Conservation (phyloP, 495 filamentous ascomycete species). For the Podospora pseudopauciseta region DNA sequence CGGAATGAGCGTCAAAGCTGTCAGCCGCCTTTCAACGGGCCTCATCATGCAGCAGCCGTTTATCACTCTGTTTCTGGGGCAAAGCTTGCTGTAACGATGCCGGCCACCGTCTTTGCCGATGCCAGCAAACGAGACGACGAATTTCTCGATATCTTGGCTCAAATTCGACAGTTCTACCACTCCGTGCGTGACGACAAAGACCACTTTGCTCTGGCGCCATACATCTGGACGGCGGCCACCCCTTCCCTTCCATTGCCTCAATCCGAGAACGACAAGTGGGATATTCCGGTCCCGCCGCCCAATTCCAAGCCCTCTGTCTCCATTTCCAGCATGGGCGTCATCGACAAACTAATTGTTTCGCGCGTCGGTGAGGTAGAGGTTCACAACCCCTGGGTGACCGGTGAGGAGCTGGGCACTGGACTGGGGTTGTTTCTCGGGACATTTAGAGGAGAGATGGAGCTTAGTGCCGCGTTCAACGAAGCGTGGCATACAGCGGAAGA, state of each 20-base stretch:
- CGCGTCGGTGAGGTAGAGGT: constrained; percentile 28
- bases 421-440: constrained; percentile 40
- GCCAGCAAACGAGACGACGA: background rate
- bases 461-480: constrained; percentile 43
- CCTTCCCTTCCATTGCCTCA: constrained; percentile 18
- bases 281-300: constrained; percentile 29
- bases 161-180: constrained; percentile 9
- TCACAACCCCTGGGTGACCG: constrained; percentile 41
- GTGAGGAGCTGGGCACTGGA: constrained; percentile 38
- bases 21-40: constrained; percentile 25
- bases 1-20: constrained; percentile 32
- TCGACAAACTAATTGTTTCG: constrained; percentile 30
- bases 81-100: constrained; percentile 23
- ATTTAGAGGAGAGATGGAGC: constrained; percentile 30
- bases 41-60: constrained; percentile 27
- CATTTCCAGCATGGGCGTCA: constrained; percentile 39
- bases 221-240: constrained; percentile 30
- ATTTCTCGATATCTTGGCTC: constrained; percentile 6
- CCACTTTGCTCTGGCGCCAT: constrained; percentile 11
- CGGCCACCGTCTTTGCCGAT: background rate
- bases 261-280: background rate
- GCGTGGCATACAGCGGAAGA: constrained; percentile 33
- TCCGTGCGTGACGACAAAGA: constrained; percentile 7
- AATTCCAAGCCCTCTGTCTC: constrained; percentile 34
- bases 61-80: constrained; percentile 33